Conservation (phyloP, 1,139 yeast species). For the Taphrina pruni region DNA sequence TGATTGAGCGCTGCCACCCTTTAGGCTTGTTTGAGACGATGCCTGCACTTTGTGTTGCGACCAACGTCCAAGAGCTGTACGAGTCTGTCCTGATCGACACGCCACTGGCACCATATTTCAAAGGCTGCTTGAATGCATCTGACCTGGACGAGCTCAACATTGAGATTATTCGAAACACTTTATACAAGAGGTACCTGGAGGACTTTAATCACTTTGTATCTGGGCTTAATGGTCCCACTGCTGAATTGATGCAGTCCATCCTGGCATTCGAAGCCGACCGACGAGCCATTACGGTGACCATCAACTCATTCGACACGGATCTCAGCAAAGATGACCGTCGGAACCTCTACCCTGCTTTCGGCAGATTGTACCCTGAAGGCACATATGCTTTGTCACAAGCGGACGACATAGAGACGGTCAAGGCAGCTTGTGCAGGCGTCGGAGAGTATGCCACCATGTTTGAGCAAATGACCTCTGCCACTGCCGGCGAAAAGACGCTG, state of each 20-base stretch:
- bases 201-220: conserved; percentile 75
- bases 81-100: conserved; percentile 96
- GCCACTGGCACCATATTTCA: conserved; percentile 95
- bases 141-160: conserved; percentile 95
- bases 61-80: conserved; percentile 89
- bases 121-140: conserved; percentile 87
- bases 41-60: conserved; percentile 92
- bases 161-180: conserved; percentile 88
- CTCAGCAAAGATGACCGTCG: conserved; percentile 72
- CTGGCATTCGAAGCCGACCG: conserved; percentile 93
- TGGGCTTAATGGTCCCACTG: conserved; percentile 74
- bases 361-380: conserved; percentile 78
- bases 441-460: conserved; percentile 78
- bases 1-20: conserved; percentile 89
- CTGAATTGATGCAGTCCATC: conserved; percentile 76
- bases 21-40: conserved; percentile 98
- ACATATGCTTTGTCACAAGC: conserved; percentile 72
- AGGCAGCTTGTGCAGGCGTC: conserved; percentile 71
- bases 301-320: conserved; percentile 86
- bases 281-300: conserved; percentile 85
- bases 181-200: conserved; percentile 90
- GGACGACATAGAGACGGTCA: conserved; percentile 85
- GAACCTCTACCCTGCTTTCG: conserved; percentile 76
- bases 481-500: conserved; percentile 62
- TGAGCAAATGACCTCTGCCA: conserved; percentile 52